phyloP scores from a whole-genome alignment of 1,284 basidiomycete genomes.

The Fomitopsis schrenkii region DNA sequence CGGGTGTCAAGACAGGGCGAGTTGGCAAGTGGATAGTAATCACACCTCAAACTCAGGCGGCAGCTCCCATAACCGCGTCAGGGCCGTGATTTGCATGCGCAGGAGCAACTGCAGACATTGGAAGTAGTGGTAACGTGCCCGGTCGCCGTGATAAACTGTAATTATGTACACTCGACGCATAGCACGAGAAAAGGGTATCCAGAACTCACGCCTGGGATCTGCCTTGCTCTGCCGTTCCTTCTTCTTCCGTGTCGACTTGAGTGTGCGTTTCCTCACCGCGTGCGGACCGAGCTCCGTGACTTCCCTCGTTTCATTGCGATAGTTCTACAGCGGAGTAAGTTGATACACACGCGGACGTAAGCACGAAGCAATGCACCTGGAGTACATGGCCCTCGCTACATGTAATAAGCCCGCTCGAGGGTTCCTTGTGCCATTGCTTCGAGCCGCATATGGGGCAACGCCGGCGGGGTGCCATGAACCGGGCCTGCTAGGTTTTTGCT shows the following conservation, averaged over 20 bases:
- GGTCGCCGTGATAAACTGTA: slow-evolving; percentile 76
- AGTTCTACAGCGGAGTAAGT: slow-evolving; percentile 44
- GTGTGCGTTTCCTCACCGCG: slow-evolving; percentile 53
- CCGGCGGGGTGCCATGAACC: slow-evolving; percentile 45
- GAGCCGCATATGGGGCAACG: slow-evolving; percentile 72
- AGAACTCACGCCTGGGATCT: slow-evolving; percentile 50
- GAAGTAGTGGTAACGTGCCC: slow-evolving; percentile 74
- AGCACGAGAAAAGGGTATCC: neutral
- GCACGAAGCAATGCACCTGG: slow-evolving; percentile 41
- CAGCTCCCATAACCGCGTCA: slow-evolving; percentile 64
- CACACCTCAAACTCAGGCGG: slow-evolving; percentile 77
- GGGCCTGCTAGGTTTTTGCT: neutral
- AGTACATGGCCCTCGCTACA: slow-evolving; percentile 80
- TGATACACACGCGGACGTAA: neutral
- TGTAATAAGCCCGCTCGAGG: slow-evolving; percentile 63
- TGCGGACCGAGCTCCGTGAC: slow-evolving; percentile 54
- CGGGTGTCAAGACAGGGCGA: neutral
- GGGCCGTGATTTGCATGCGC: slow-evolving; percentile 66
- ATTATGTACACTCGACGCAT: neutral
- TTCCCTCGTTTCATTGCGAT: slow-evolving; percentile 68
- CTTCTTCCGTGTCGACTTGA: slow-evolving; percentile 51
- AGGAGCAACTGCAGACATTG: slow-evolving; percentile 80
- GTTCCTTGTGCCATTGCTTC: slow-evolving; percentile 75
- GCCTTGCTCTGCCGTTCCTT: slow-evolving; percentile 45
- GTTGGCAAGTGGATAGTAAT: slow-evolving; percentile 37